A percentile compares a stretch with the other conserved stretches of the same genome.
These are phyloP conservation scores for Calonectria multiphialidica DNA, from an alignment of 2,329 filamentous ascomycete genomes.

Conservation along the genomic window DNA sequence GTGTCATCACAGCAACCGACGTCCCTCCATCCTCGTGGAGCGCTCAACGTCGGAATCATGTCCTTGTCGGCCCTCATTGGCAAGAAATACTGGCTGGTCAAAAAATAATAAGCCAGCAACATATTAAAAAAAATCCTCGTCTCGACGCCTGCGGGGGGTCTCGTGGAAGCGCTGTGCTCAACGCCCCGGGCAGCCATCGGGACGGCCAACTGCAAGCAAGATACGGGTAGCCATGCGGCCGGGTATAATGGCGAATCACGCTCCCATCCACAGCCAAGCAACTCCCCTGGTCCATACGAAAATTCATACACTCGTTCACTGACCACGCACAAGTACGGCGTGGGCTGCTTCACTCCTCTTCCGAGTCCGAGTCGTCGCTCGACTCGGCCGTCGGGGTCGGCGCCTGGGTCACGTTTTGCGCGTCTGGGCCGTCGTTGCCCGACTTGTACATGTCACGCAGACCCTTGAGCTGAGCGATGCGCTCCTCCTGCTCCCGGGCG, in stretches of 20 bases:
- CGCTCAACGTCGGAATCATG: constrained; percentile 13
- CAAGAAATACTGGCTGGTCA: constrained; percentile 25
- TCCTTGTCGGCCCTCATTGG: not conserved
- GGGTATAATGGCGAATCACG: constrained; percentile 45
- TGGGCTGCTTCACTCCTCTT: constrained; percentile 55
- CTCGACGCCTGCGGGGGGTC: constrained; percentile 26
- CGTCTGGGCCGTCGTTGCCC: constrained; percentile 48
- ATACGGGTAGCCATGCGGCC: constrained; percentile 41
- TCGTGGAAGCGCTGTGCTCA: constrained; percentile 29
- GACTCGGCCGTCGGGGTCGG: constrained; percentile 49
- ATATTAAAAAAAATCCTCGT: constrained; percentile 30
- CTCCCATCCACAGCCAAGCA: constrained; percentile 36
- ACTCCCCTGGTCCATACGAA: constrained; percentile 37
- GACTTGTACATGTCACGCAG: constrained; percentile 59
- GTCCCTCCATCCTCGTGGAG: constrained; percentile 1
- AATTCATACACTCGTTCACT: constrained; percentile 41
- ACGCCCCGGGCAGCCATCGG: constrained; percentile 22
- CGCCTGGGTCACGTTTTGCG: constrained; percentile 37
- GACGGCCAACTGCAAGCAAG: constrained; percentile 35
- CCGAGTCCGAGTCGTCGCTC: constrained; percentile 61
- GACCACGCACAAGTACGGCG: not conserved
- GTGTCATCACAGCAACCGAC: not conserved
- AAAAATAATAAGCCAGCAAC: constrained; percentile 30
- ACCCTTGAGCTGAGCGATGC: constrained; percentile 70
- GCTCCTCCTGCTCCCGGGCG: constrained; percentile 75